These are phyloP conservation scores for Porphyrellus cyaneotinctus DNA, from an alignment of 768 basidiomycete genomes.

Conservation along the genomic window DNA sequence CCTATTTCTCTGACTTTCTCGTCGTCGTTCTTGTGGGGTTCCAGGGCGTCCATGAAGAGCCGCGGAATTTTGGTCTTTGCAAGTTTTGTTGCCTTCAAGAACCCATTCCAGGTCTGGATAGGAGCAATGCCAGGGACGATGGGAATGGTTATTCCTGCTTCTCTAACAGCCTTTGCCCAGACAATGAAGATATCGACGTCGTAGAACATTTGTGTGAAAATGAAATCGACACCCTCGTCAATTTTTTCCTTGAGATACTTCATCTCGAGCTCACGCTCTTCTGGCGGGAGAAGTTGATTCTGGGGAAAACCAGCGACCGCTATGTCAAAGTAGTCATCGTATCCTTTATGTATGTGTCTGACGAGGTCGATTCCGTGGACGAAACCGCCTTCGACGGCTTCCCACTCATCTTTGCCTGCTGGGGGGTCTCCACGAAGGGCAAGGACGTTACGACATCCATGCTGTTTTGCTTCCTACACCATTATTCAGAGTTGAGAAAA, in stretches of 20 bases:
- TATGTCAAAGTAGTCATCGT: constrained; percentile 94
- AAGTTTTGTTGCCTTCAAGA: constrained; percentile 75
- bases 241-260: constrained; percentile 85
- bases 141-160: constrained; percentile 82
- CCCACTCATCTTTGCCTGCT: constrained; percentile 84
- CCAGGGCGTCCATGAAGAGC: constrained; percentile 66
- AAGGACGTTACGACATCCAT: constrained; percentile 89
- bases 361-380: constrained; percentile 90
- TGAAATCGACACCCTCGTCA: constrained; percentile 86
- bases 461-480: constrained; percentile 76
- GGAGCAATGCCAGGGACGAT: constrained; percentile 94
- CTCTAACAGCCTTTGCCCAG: constrained; percentile 84
- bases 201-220: constrained; percentile 99
- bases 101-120: constrained; percentile 96
- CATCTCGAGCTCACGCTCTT: constrained; percentile 76
- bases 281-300: constrained; percentile 64
- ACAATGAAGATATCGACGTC: constrained; percentile 86
- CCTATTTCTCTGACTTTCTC: constrained; percentile 91
- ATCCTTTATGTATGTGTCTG: constrained; percentile 72
- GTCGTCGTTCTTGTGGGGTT: constrained; percentile 88
- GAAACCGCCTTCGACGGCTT: constrained; percentile 88
- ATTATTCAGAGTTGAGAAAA: constrained; percentile 1
- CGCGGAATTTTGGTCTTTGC: constrained; percentile 79
- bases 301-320: constrained; percentile 94
- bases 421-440: constrained; percentile 94